A percentile compares a stretch with the other conserved stretches of the same genome.
These are phyloP conservation scores for Dysphania ambrosioides DNA, from an alignment of 148 eudicot species.

Conservation along the genomic window DNA sequence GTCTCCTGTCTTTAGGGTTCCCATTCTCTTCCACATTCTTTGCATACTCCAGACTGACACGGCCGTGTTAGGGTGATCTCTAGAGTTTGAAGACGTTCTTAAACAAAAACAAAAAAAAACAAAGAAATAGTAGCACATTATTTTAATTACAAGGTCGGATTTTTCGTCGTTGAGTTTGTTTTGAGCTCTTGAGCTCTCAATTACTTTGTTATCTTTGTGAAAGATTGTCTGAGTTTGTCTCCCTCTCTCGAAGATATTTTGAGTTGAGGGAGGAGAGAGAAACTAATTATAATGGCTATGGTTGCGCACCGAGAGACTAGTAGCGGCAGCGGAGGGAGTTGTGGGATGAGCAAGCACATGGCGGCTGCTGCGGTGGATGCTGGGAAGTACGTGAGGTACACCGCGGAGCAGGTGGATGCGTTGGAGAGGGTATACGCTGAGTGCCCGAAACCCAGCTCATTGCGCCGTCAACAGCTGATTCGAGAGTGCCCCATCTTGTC, in stretches of 20 bases:
- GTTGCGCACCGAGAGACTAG: constrained; percentile 57
- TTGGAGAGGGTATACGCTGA: constrained; percentile 76
- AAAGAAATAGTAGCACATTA: too few species aligned
- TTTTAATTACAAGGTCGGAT: too few species aligned
- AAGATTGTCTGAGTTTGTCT: neutral
- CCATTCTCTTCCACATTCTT: too few species aligned
- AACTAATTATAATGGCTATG: constrained; percentile 94
- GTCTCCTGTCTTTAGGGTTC: too few species aligned
- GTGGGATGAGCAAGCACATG: constrained; percentile 32
- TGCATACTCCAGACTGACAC: too few species aligned
- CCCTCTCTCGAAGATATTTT: neutral
- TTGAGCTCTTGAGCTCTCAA: too few species aligned
- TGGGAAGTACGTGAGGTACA: constrained; percentile 82
- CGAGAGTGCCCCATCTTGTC: constrained; percentile 76
- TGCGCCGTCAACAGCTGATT: constrained; percentile 80
- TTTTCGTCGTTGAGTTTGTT: too few species aligned
- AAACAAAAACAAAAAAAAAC: too few species aligned
- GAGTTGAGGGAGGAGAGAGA: neutral
- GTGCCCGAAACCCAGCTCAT: constrained; percentile 87
- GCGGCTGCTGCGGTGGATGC: constrained; percentile 34
- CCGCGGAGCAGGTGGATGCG: constrained; percentile 88
- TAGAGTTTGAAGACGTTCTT: too few species aligned
- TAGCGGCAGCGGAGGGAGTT: constrained; percentile 36
- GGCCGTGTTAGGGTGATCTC: too few species aligned
- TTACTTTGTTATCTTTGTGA: too few species aligned